Conservation (phyloP, 2,329 filamentous ascomycete genomes). For the Lomentospora prolificans region DNA sequence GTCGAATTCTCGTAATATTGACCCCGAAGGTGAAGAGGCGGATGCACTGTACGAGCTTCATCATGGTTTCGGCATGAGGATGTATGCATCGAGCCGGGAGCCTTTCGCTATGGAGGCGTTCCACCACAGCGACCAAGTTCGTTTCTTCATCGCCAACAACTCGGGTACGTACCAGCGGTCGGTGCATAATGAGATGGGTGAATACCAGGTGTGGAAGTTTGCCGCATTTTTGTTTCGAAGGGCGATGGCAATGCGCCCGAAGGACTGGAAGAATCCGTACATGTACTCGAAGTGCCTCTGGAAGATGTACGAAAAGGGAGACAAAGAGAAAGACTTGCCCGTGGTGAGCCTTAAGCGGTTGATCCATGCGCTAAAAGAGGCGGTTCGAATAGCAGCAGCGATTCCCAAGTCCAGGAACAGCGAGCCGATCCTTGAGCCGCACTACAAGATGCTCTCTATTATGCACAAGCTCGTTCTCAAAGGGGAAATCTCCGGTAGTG, state of each 20-base stretch:
- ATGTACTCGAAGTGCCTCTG: conserved; percentile 54
- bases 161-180: conserved; percentile 41
- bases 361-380: conserved; percentile 38
- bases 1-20: conserved; percentile 41
- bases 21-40: conserved; percentile 29
- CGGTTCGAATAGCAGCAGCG: conserved; percentile 38
- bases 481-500: conserved; percentile 35
- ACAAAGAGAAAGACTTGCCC: conserved; percentile 35
- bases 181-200: conserved; percentile 45
- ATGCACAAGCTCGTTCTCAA: conserved; percentile 68
- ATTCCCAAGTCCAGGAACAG: conserved; percentile 47
- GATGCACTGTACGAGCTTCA: conserved; percentile 49
- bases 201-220: conserved; percentile 53
- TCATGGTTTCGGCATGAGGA: conserved; percentile 49
- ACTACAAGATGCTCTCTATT: conserved; percentile 81
- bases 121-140: conserved; percentile 43
- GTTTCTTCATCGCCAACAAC: conserved; percentile 44
- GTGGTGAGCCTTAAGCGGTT: conserved; percentile 26
- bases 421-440: conserved; percentile 80
- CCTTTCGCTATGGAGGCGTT: conserved; percentile 56
- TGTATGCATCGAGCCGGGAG: conserved; percentile 52
- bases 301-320: conserved; percentile 49
- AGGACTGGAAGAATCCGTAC: conserved; percentile 51
- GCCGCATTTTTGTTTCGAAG: conserved; percentile 45
- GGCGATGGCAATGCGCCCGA: conserved; percentile 42